Evolutionary conservation across 225 moss, liverwort and hornwort species (phyloP), one percentile per base, ranked within the genome.

Genomic region (Lunularia cruciata): DNA sequence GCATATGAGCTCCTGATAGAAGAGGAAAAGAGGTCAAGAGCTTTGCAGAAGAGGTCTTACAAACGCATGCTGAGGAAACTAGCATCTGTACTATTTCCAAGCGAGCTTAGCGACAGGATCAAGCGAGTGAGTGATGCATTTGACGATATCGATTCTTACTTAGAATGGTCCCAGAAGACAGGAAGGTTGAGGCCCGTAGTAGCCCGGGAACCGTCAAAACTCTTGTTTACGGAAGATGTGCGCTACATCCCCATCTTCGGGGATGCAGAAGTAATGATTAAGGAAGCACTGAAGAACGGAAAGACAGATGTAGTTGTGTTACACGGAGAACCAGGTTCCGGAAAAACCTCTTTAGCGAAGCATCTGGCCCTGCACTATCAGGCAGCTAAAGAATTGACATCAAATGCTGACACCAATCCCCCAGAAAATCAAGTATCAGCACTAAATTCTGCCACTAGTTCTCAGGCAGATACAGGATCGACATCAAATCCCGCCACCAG

Each of bases 111-210:
- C 15, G 10, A 4, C 15, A 14, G 16, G 6, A 53, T 53, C 52
- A 53, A 53, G 15, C 16, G 52, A 53, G 52, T 53, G 52, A 53
- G 15, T 8, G 52, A 53, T 19, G 52, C 52, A 9, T 53, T 53
- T 25, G 52, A 25, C 4, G 52, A 53, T 14, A 53, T 53, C 4
- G 7, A 25, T 19, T 4, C 16, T 19, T 5, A 4, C 52, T 14
- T 53, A 5, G 6, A 53, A n/a, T n/a, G 52, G 52, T 6, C 15
- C 6, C 23, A 19, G 52, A 8, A 53, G 52, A 19, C 4, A 15
- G 10, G 16, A 19, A 53, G 10, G 11, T 9, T 53, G 7, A 53
- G 15, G 6, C 6, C 4, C 4, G 52, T 25, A 19, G 6, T 4
- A 25, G 6, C 10, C 11, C 15, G 52, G 52, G 52, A 53, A 25